Base-by-base conservation (phyloP, 257 asterid genomes). In the Solanum sparsipilum region DNA sequence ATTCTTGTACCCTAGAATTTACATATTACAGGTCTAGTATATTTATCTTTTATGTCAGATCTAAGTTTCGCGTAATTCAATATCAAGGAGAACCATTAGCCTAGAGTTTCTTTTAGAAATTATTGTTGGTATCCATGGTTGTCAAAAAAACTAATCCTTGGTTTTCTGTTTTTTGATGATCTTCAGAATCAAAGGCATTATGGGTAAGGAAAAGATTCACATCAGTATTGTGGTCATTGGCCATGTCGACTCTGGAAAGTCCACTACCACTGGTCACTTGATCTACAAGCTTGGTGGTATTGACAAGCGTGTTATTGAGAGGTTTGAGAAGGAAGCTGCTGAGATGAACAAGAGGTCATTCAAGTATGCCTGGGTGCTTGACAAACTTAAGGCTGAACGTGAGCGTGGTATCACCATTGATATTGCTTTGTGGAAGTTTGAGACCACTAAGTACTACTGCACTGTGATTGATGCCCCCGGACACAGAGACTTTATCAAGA, bases 311-410 rank as follows among this genome's bases (percentile, higher is more conserved):
- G 98, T 94, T 41, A 95, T 95, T 73, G 97, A 95, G 91, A 94
- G 98, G 91, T 95, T 95, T 2, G 98, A 95, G 93, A 95, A 95
- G 91, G 98, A 95, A 84, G 98, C 97, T 56, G 96, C 98, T 87
- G 98, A 94, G 90, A 94, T 94, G 96, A 94, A 94, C 94, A 94
- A 94, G 92, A 93, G 98, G 91, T 95, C 96, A 16, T 95, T 95
- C 96, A 95, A 95, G 93, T 95, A 95, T 44, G 98, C 98, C 3
- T 95, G 98, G 98, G 98, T 95, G 89, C 93, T 95, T 20, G 98
- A 95, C 94, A 95, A 95, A 89, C 98, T 95, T 56, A 95, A 95
- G 94, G 98, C 98, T 15, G 98, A 95, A 91, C 98, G 96, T 38
- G 98, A 95, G 79, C 98, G 95, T 93, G 98, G 98, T 91, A 95